These are phyloP conservation scores for Thielaviopsis euricoi DNA, from an alignment of 2,329 filamentous ascomycete species.

Conservation along the genomic window DNA sequence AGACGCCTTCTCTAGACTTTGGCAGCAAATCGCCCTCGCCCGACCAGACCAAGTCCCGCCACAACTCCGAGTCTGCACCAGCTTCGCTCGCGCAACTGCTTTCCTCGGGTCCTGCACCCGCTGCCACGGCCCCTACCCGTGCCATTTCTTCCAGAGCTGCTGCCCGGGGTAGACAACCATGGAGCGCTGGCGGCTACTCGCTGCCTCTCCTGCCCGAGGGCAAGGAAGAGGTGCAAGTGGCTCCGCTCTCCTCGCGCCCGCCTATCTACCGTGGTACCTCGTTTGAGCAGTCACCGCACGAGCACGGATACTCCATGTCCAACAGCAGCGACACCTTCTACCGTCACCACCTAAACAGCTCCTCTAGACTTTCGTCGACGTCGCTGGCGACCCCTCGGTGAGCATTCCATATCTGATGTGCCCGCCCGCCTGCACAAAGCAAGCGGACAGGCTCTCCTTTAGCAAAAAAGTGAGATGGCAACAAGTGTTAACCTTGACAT, in stretches of 20 bases:
- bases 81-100: not conserved
- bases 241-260: constrained; percentile 7
- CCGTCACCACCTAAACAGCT: constrained; percentile 15
- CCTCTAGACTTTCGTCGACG: constrained; percentile 12
- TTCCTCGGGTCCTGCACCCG: not conserved
- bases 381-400: constrained; percentile 12
- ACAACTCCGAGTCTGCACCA: constrained; percentile 9
- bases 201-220: constrained; percentile 26
- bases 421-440: too few species aligned
- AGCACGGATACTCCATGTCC: constrained; percentile 13
- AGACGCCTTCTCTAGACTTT: constrained; percentile 10
- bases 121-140: constrained; percentile 1
- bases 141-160: constrained; percentile 15
- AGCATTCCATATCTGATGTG: not conserved
- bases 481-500: not conserved
- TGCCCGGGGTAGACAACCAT: constrained; percentile 22
- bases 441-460: too few species aligned
- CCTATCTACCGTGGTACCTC: constrained; percentile 10
- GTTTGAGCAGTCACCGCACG: constrained; percentile 9
- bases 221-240: constrained; percentile 17
- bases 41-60: constrained; percentile 14
- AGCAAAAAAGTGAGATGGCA: not conserved
- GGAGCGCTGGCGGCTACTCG: constrained; percentile 34
- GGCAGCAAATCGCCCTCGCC: constrained; percentile 19
- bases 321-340: constrained; percentile 15